These are phyloP conservation scores for Trametes coccinea DNA, from an alignment of 768 basidiomycete species.

Conservation along the genomic window DNA sequence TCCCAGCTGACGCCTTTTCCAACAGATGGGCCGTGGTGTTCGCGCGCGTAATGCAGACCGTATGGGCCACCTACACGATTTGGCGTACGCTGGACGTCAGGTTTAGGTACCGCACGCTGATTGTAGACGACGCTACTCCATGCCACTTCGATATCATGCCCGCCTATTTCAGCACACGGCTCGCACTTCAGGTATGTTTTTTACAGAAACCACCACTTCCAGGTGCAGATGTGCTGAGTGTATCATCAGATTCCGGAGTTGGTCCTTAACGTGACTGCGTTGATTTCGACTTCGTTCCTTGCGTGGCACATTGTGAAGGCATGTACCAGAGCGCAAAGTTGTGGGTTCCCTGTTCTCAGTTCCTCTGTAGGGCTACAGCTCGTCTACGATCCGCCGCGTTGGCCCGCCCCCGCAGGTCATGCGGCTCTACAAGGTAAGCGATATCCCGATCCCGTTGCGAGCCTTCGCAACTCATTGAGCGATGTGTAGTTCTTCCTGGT, in stretches of 20 bases:
- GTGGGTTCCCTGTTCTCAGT: too few relatives aligned
- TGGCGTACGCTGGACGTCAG: constrained; percentile 45
- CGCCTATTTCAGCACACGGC: constrained; percentile 43
- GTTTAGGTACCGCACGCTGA: constrained; percentile 38
- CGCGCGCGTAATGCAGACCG: constrained; percentile 47
- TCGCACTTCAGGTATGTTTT: constrained; percentile 43
- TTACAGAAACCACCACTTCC: neutral
- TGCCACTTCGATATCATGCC: constrained; percentile 52
- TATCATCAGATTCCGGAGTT: constrained; percentile 48
- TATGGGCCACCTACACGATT: constrained; percentile 52
- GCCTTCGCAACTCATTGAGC: neutral
- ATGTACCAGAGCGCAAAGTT: neutral
- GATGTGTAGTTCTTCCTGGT: constrained; percentile 52
- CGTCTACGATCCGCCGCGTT: constrained; percentile 50
- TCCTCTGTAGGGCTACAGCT: constrained; percentile 42
- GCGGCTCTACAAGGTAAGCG: constrained; percentile 49
- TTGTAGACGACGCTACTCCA: constrained; percentile 42
- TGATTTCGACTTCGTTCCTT: constrained; percentile 43
- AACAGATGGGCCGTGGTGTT: constrained; percentile 49
- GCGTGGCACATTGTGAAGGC: constrained; percentile 50
- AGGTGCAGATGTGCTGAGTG: neutral
- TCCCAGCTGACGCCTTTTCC: neutral
- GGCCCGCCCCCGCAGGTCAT: constrained; percentile 53
- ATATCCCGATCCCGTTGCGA: neutral
- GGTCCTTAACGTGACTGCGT: constrained; percentile 44